Conservation (phyloP, 257 asterid species). For the Solanum gandarillasii region DNA sequence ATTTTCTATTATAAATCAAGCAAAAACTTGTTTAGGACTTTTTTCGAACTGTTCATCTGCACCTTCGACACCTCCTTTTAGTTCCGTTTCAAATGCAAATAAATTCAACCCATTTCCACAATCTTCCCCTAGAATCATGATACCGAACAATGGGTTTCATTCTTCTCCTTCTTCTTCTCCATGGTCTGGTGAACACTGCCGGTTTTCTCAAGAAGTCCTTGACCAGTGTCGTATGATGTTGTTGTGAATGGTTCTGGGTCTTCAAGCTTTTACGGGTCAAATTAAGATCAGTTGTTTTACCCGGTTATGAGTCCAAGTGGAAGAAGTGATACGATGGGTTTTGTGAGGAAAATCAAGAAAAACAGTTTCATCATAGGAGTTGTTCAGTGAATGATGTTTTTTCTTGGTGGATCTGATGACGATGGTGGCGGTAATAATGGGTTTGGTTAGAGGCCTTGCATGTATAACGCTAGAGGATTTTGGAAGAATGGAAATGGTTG, state of each 20-base stretch:
- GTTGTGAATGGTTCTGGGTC: constrained; percentile 27
- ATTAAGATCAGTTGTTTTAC: no score
- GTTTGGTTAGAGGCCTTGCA: no score
- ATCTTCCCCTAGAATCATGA: constrained; percentile 45
- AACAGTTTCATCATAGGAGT: no score
- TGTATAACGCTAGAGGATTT: no score
- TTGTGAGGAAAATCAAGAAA: no score
- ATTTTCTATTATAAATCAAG: constrained; percentile 31
- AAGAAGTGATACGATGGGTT: no score
- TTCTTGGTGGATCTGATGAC: no score
- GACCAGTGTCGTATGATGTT: constrained; percentile 42
- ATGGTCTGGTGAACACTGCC: constrained; percentile 24
- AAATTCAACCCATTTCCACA: constrained; percentile 33
- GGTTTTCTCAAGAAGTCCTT: constrained; percentile 30
- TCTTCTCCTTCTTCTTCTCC: constrained; percentile 34
- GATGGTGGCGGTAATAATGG: no score
- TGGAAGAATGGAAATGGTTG: no score
- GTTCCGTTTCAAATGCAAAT: background rate
- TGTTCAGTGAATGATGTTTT: no score
- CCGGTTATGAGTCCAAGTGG: no score
- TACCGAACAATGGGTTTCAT: constrained; percentile 48
- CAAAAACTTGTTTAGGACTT: constrained; percentile 36
- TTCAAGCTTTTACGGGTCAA: no score
- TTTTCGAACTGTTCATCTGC: constrained; percentile 22
- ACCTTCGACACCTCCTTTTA: constrained; percentile 26